These are phyloP conservation scores for Zygosaccharomyces pseudobailii DNA, from an alignment of 1,139 yeast genomes.

Conservation along the genomic window DNA sequence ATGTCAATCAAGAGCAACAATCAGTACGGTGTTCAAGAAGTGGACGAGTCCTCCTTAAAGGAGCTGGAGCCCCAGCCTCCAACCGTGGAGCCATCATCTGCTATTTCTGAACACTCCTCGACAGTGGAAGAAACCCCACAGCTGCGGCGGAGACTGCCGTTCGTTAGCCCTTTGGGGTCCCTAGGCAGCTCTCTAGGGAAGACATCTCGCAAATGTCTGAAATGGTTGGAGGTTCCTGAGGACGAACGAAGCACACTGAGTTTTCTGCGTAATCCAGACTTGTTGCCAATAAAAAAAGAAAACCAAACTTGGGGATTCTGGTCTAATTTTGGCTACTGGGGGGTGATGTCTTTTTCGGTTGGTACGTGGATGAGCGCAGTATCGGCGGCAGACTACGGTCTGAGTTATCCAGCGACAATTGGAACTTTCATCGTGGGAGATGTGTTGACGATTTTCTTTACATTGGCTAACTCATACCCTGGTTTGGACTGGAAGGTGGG, in stretches of 20 bases:
- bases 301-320: constrained; percentile 41
- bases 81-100: not conserved
- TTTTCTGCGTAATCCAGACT: constrained; percentile 37
- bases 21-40: not conserved
- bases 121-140: too few relatives aligned
- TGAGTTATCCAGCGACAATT: constrained; percentile 40
- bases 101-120: not conserved
- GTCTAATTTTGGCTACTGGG: constrained; percentile 42
- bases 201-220: constrained; percentile 8
- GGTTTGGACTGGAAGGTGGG: constrained; percentile 46
- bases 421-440: constrained; percentile 42
- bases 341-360: constrained; percentile 38
- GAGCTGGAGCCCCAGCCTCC: not conserved
- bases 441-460: constrained; percentile 37
- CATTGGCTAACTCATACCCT: constrained; percentile 41
- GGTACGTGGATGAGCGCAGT: constrained; percentile 43
- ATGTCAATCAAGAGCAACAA: not conserved
- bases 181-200: not conserved
- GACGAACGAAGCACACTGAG: constrained; percentile 32
- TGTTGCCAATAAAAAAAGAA: constrained; percentile 35
- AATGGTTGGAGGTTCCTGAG: constrained; percentile 33
- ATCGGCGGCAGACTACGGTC: constrained; percentile 39
- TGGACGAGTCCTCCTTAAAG: not conserved
- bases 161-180: not conserved
- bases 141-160: not conserved